phyloP scores from a whole-genome alignment of 768 basidiomycete species.

The Russula sp. region DNA sequence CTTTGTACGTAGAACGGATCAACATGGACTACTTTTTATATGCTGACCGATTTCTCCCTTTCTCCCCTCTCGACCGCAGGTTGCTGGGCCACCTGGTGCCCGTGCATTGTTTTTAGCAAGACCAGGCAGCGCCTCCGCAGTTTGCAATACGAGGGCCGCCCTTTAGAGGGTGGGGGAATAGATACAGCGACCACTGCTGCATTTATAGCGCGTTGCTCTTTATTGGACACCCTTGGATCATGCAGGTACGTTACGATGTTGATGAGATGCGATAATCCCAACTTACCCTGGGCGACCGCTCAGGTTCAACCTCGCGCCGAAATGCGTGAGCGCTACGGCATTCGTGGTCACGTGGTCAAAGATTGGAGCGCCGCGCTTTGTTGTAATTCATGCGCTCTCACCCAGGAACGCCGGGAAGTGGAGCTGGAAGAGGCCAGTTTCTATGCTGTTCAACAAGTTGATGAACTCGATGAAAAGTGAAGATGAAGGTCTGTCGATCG shows the following conservation, averaged over 20 bases:
- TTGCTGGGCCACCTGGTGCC: conserved; percentile 40
- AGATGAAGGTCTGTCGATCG: too few species aligned
- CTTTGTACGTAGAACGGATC: neutral
- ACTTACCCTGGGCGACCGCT: neutral
- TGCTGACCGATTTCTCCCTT: neutral
- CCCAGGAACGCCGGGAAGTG: conserved; percentile 48
- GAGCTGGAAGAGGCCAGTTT: conserved; percentile 46
- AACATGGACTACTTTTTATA: neutral
- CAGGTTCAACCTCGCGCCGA: conserved; percentile 39
- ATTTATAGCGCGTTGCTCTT: conserved; percentile 37
- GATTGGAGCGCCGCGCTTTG: conserved; percentile 45
- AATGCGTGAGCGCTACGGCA: conserved; percentile 45
- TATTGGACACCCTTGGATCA: conserved; percentile 37
- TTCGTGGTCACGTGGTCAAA: conserved; percentile 42
- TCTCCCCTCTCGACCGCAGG: conserved; percentile 32
- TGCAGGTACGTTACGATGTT: conserved; percentile 39
- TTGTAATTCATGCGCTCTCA: conserved; percentile 48
- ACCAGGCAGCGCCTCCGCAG: conserved; percentile 44
- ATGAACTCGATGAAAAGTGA: too few species aligned
- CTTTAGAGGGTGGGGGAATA: conserved; percentile 42
- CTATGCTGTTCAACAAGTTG: too few species aligned
- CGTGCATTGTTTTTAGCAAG: conserved; percentile 43
- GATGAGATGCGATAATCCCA: neutral
- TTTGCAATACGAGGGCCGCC: conserved; percentile 38
- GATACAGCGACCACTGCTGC: conserved; percentile 40